Evolutionary conservation across 106 monocot genomes (phyloP), one percentile per base, ranked within the genome.

Genomic region (Narthecium ossifragum): DNA sequence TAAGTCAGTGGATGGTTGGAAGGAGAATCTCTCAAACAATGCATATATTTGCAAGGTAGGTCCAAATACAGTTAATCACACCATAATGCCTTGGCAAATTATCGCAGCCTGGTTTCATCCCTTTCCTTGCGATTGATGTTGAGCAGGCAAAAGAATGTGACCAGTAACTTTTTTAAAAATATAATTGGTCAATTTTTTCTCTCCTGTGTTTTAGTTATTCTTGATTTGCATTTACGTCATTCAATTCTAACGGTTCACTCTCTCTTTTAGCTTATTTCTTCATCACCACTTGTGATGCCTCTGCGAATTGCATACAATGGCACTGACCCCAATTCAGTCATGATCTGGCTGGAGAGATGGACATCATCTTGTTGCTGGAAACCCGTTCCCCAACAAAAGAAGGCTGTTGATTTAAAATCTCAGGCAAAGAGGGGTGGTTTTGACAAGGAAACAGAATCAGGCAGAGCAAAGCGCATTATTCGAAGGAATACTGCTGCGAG

Each of bases 331-430:
- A 88, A 93, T 77, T 84, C 88, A 18, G 76, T 54, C 47, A 54
- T 61, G 31, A 82, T 57, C 46, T 93, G 93, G 93, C 58, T 85
- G 29, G 81, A 93, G 59, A 71, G 88, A 17, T 93, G 93, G 93
- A 78, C 88, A 62, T 47, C 34, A 31, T 73, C 71, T 31, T 57
- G 31, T 8, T 74, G 78, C 71, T 85, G 93, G 85, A 77, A 79
- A 52, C 76, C 76, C 30, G 20, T 63, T 72, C 12, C 70, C 8
- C 75, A 60, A 43, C 66, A 54, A 31, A 76, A 69, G 31, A 80
- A 70, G 53, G 37, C 33, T 57, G 20, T 27, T 61, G 77, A 70
- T 52, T 33, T 65, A 11, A 94, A 94, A 65, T 54, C 73, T 53
- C 72, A 68, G 55, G 34, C 53, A n/a, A 84, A 53, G 49, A 78